Evolutionary conservation across 768 basidiomycete genomes (phyloP).

Genomic region (Macrolepiota fuliginosa): DNA sequence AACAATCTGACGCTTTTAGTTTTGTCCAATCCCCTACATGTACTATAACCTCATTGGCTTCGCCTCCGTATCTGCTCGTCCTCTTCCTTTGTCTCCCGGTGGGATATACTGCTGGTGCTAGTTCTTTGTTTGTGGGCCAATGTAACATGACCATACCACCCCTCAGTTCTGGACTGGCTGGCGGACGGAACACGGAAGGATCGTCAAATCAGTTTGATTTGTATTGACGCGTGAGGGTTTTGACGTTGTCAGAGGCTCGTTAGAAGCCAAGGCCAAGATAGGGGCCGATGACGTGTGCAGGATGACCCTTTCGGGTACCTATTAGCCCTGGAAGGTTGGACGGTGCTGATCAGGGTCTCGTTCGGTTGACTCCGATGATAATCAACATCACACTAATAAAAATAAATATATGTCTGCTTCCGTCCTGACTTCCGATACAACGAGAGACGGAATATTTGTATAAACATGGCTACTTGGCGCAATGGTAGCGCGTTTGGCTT

Average conservation of each 20-base stretch:
- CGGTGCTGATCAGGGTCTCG: too few relatives aligned
- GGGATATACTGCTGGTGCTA: not conserved
- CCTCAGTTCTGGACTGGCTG: not conserved
- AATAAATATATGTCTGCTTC: not conserved
- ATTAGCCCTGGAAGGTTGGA: too few relatives aligned
- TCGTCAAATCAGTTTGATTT: not conserved
- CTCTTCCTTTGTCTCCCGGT: not conserved
- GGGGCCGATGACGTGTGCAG: too few relatives aligned
- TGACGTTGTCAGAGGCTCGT: constrained; percentile 1
- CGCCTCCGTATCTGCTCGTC: not conserved
- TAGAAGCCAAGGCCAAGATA: not conserved
- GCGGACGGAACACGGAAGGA: not conserved
- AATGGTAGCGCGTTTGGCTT: constrained; percentile 97
- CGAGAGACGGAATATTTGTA: too few relatives aligned
- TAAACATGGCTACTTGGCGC: constrained; percentile 63
- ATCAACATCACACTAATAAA: too few relatives aligned
- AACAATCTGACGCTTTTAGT: constrained; percentile 1
- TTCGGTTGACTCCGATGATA: too few relatives aligned
- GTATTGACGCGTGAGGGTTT: not conserved
- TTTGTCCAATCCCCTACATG: constrained; percentile 1
- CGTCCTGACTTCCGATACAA: too few relatives aligned
- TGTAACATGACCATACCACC: not conserved
- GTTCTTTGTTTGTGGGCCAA: not conserved
- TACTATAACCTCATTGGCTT: constrained; percentile 5
- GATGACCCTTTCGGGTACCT: too few relatives aligned